Conservation (phyloP, 139 green algal species). For the Raphidocelis subcapitata region DNA sequence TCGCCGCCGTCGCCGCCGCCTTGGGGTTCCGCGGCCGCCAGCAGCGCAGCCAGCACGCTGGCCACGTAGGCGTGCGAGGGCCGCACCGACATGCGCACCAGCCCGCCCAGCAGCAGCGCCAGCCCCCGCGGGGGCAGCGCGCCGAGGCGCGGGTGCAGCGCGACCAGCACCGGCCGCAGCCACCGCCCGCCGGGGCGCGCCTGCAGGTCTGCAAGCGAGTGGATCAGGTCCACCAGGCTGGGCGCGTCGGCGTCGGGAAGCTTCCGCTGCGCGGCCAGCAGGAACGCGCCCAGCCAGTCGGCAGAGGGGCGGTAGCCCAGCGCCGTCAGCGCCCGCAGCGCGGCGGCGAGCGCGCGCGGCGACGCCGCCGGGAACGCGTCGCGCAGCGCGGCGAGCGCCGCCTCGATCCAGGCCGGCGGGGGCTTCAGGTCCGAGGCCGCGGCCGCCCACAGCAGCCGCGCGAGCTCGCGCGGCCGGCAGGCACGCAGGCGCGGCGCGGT, state of each 20-base stretch:
- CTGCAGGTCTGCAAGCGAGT: background rate
- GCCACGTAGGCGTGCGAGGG: conserved; percentile 7
- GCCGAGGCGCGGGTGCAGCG: conserved; percentile 9
- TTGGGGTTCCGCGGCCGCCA: too few relatives aligned
- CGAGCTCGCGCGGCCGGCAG: background rate
- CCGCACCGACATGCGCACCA: conserved; percentile 6
- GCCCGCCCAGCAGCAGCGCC: conserved; percentile 4
- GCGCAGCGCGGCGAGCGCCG: conserved; percentile 6
- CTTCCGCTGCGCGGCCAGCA: conserved; percentile 23
- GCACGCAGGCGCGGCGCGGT: too few relatives aligned
- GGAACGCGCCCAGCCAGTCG: conserved; percentile 19
- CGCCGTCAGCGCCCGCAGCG: background rate
- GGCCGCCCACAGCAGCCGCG: conserved; percentile 17
- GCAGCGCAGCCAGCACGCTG: conserved; percentile 3
- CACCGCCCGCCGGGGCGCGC: background rate
- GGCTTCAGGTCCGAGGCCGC: background rate
- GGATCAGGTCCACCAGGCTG: background rate
- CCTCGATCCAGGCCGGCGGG: conserved; percentile 1
- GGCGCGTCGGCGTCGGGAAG: conserved; percentile 2
- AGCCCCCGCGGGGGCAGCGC: background rate
- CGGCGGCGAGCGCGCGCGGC: background rate
- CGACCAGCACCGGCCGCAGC: conserved; percentile 17
- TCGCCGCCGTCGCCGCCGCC: background rate
- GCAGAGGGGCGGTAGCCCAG: conserved; percentile 4
- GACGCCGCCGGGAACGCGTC: background rate